Percentiles rank a stretch among this genome's conserved stretches.
These are phyloP conservation scores for Arthromyces matolae DNA, from an alignment of 768 basidiomycete species.

Conservation along the genomic window DNA sequence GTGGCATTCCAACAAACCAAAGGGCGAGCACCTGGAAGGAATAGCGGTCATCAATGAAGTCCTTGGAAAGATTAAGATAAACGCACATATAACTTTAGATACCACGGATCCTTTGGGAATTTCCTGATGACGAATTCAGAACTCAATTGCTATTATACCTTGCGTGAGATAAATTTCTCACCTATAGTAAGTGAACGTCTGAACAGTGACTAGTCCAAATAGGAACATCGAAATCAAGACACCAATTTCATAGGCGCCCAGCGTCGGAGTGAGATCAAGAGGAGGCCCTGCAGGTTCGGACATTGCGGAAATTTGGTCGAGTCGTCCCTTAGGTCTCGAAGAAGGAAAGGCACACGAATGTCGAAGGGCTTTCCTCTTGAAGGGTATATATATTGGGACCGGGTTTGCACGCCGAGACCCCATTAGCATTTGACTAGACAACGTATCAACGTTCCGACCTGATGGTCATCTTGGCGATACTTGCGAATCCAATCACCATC, in stretches of 20 bases:
- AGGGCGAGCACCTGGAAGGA: too few species aligned
- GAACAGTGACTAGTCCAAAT: conserved; percentile 10
- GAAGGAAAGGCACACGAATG: too few species aligned
- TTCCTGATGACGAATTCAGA: background rate
- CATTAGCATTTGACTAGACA: too few species aligned
- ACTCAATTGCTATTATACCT: background rate
- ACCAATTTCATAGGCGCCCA: conserved; percentile 8
- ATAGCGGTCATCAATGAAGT: background rate
- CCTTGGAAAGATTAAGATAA: background rate
- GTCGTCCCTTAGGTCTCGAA: too few species aligned
- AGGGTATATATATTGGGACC: too few species aligned
- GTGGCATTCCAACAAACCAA: too few species aligned
- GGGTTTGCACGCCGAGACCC: too few species aligned
- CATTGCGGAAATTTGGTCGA: too few species aligned
- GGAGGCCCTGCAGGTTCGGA: background rate
- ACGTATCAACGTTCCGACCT: too few species aligned
- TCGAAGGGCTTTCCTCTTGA: too few species aligned
- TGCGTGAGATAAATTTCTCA: background rate
- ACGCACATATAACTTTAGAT: conserved; percentile 7
- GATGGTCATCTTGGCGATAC: too few species aligned
- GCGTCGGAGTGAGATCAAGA: background rate
- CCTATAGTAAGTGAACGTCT: conserved; percentile 8
- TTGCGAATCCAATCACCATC: too few species aligned
- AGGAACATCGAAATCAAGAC: conserved; percentile 12
- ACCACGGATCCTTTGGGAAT: background rate